Percentiles rank a stretch among this genome's conserved stretches.
Conservation (phyloP, 1,139 yeast genomes). For the Kodamaea sp. region DNA sequence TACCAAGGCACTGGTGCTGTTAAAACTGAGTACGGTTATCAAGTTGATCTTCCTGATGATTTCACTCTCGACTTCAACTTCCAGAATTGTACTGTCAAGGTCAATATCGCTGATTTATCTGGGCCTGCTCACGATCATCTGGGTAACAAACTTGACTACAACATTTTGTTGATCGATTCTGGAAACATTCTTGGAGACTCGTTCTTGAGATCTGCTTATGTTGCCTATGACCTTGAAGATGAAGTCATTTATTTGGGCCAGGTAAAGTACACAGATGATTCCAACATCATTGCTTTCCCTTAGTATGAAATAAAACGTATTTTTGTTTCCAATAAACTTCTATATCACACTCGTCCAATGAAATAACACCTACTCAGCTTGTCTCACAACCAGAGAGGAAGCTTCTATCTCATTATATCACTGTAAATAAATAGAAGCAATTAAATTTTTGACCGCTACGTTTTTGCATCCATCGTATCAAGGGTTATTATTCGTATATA, state of each 20-base stretch:
- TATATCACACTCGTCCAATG: too few relatives aligned
- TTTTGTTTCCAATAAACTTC: too few relatives aligned
- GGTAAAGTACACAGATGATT: constrained; percentile 12
- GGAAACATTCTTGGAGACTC: constrained; percentile 19
- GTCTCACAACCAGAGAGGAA: too few relatives aligned
- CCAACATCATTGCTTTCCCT: constrained; percentile 6
- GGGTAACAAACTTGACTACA: constrained; percentile 4
- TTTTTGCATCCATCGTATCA: too few relatives aligned
- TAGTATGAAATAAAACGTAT: too few relatives aligned
- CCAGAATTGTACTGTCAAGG: constrained; percentile 48
- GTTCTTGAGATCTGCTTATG: constrained; percentile 22
- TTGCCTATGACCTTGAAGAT: constrained; percentile 20
- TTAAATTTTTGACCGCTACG: too few relatives aligned
- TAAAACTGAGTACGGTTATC: neutral
- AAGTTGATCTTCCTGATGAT: neutral
- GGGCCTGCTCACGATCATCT: constrained; percentile 6
- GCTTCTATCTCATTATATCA: too few relatives aligned
- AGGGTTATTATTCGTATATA: too few relatives aligned
- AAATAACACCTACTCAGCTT: too few relatives aligned
- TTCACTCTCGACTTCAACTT: constrained; percentile 43
- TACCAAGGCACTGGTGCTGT: constrained; percentile 6
- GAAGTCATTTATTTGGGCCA: constrained; percentile 18
- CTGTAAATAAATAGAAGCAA: too few relatives aligned
- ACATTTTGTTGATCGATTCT: constrained; percentile 1
- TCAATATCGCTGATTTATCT: constrained; percentile 43